Conservation (phyloP, 2,329 filamentous ascomycete genomes). For the Aspergillus costaricaensis region DNA sequence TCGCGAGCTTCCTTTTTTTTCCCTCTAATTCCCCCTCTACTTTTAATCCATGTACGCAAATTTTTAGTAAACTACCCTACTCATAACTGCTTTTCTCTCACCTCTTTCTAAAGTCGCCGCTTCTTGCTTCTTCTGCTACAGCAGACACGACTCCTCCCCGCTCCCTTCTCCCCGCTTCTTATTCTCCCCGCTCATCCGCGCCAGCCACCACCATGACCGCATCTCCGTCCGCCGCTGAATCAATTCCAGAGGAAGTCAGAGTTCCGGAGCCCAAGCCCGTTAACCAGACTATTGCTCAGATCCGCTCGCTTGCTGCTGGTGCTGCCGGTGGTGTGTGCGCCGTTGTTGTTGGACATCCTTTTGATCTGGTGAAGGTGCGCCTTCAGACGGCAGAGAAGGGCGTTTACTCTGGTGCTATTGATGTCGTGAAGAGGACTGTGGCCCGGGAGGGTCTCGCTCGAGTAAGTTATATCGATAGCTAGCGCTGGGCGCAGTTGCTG, state of each 20-base stretch:
- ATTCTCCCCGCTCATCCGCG: slow-evolving; percentile 9
- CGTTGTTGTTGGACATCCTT: slow-evolving; percentile 92
- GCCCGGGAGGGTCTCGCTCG: slow-evolving; percentile 77
- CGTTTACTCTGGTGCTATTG: slow-evolving; percentile 84
- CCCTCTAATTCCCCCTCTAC: background rate
- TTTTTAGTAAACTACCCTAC: background rate
- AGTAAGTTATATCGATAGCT: slow-evolving; percentile 42
- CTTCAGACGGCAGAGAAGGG: slow-evolving; percentile 94
- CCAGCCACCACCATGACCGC: slow-evolving; percentile 33
- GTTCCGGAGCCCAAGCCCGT: slow-evolving; percentile 32
- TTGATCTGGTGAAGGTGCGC: slow-evolving; percentile 96
- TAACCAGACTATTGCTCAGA: slow-evolving; percentile 57
- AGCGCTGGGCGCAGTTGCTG: background rate
- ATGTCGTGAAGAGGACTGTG: slow-evolving; percentile 86
- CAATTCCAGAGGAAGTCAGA: slow-evolving; percentile 34
- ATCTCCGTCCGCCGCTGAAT: slow-evolving; percentile 31
- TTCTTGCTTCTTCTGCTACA: background rate
- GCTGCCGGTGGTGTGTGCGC: slow-evolving; percentile 93
- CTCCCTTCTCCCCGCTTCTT: slow-evolving; percentile 9
- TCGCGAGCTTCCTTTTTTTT: background rate
- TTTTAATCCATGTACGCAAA: background rate
- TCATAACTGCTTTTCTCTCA: background rate
- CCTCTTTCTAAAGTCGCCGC: background rate
- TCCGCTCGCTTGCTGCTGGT: slow-evolving; percentile 83
- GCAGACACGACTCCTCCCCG: background rate